A percentile compares a stretch with the other conserved stretches of the same genome.
These are phyloP conservation scores for Pichia gijzeniarum DNA, from an alignment of 805 yeast species.

Conservation along the genomic window DNA sequence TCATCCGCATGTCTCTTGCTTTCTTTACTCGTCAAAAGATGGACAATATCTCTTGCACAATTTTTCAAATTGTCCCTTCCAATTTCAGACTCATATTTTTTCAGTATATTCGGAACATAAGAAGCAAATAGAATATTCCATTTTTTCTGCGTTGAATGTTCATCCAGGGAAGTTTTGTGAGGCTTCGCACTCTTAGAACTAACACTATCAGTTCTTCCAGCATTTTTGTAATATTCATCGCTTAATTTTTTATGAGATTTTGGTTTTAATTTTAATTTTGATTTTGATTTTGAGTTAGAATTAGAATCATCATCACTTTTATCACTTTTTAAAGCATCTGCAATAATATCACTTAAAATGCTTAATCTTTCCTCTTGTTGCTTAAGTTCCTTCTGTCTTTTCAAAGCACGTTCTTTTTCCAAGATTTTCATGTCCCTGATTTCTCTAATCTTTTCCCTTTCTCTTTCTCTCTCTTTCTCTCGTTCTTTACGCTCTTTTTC, in stretches of 20 bases:
- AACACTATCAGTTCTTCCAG: neutral
- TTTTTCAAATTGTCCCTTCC: constrained; percentile 69
- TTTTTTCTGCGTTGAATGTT: constrained; percentile 13
- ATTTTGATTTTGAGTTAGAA: neutral
- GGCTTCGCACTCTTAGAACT: constrained; percentile 4
- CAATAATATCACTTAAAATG: constrained; percentile 25
- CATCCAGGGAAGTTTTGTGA: constrained; percentile 17
- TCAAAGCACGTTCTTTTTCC: constrained; percentile 32
- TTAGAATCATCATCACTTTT: constrained; percentile 6
- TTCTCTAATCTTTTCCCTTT: constrained; percentile 26
- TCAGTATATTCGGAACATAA: constrained; percentile 72
- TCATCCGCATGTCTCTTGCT: constrained; percentile 36
- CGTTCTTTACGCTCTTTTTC: constrained; percentile 12
- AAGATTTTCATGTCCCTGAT: constrained; percentile 24
- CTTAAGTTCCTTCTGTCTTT: constrained; percentile 23
- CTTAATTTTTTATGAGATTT: no score
- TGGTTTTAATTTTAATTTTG: no score
- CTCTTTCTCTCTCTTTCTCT: constrained; percentile 12
- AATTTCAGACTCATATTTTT: constrained; percentile 55
- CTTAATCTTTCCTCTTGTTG: constrained; percentile 21
- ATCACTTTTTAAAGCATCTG: constrained; percentile 21
- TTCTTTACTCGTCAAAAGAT: constrained; percentile 64
- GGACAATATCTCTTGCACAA: constrained; percentile 75
- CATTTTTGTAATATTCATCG: no score
- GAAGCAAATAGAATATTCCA: constrained; percentile 57